Evolutionary conservation across 495 filamentous ascomycete genomes (phyloP), one percentile per base, ranked within the genome.

Genomic region (Massariosphaeria phaeospora): DNA sequence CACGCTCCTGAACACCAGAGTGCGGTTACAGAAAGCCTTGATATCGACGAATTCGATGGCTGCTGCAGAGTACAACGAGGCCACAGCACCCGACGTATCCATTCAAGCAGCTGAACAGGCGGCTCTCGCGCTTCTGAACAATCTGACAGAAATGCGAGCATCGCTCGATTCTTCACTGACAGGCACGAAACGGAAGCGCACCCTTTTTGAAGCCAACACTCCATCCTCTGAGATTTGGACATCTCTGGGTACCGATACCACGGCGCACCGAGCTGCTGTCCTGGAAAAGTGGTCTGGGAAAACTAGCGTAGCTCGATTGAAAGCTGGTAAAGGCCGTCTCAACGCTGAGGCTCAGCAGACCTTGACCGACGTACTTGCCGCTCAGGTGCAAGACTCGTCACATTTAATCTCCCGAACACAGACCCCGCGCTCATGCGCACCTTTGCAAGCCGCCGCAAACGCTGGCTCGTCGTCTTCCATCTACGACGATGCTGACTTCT

Each of bases 401-500:
- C 81, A 86, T 30, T 80, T 91, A 9, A 67, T 91, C 29, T 77
- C 75, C 64, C 70, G 83, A 62, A 82, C 89, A 44, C 77, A 74
- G 7, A 79, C 76, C 0, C 83, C 86, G 10, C 77, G 86, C 20
- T 85, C 83, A 1, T 89, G 85, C 62, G 87, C 87, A 4, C 87
- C 86, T 0, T 61, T 79, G 0, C 85, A 89, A 61, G 73, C 78
- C 15, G 70, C 77, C 9, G 67, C 68, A 33, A 78, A 77, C 56
- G 57, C 76, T 8, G 72, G 73, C 4, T 75, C 80, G 60, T 51
- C 55, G 11, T 45, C 57, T 9, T 34, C 59, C 39, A 79, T 95
- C 64, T 98, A 90, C 72, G 91, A 97, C 62, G 93, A 97, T 63
- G 85, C 86, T 7, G 82, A 89, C 66, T 95, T 97, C 72, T 98